phyloP scores from a whole-genome alignment of 2,329 filamentous ascomycete species.

The Lasiodiplodia gonubiensis region DNA sequence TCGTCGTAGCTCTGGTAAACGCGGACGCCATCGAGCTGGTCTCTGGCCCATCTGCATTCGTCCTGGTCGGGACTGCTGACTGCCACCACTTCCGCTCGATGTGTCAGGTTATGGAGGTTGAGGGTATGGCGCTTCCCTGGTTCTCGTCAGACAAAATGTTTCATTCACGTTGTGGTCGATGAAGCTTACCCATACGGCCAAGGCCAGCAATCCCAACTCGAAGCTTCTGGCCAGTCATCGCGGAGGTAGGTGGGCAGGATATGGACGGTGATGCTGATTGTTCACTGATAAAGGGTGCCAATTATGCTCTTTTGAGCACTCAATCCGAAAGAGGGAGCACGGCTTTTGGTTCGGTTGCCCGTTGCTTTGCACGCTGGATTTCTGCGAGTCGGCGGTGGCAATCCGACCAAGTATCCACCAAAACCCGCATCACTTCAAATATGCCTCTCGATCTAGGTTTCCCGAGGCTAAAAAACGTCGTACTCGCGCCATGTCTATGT shows the following conservation, averaged over 20 bases:
- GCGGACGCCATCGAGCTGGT: conserved; percentile 51
- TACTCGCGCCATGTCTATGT: neutral
- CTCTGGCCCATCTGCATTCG: conserved; percentile 54
- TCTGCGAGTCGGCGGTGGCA: neutral
- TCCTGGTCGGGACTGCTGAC: conserved; percentile 54
- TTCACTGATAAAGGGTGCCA: too few species aligned
- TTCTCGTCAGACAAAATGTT: neutral
- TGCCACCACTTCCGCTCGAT: conserved; percentile 57
- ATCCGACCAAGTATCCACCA: neutral
- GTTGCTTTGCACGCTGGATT: neutral
- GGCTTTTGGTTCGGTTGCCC: neutral
- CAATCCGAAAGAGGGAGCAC: neutral
- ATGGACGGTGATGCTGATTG: neutral
- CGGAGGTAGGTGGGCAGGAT: neutral
- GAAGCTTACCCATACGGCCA: conserved; percentile 52
- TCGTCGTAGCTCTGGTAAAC: conserved; percentile 55
- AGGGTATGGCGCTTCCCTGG: conserved; percentile 56
- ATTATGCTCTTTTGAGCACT: neutral
- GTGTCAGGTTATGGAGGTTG: conserved; percentile 54
- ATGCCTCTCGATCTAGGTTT: neutral
- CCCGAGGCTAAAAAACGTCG: neutral
- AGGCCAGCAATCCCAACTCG: conserved; percentile 57
- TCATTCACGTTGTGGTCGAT: neutral
- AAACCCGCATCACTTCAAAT: neutral
- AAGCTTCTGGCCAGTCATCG: conserved; percentile 29